A percentile compares a stretch with the other conserved stretches of the same genome.
phyloP scores from a whole-genome alignment of 441 rosid genomes.

The Eruca vesicaria region DNA sequence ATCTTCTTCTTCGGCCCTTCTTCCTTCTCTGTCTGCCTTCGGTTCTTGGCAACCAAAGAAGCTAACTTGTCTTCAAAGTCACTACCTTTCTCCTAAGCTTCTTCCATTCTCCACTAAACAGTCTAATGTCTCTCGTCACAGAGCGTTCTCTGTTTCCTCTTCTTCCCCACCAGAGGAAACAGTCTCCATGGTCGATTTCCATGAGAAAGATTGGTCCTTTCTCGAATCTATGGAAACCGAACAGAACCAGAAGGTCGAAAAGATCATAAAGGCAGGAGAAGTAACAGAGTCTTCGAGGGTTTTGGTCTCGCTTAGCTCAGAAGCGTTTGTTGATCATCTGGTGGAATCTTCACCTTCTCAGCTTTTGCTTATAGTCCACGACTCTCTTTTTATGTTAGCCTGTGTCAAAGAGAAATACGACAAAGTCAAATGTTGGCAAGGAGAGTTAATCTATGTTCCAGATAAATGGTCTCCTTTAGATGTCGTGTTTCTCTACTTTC shows the following conservation, averaged over 20 bases:
- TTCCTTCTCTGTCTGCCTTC: constrained; percentile 32
- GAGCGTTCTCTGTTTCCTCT: constrained; percentile 23
- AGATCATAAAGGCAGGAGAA: constrained; percentile 64
- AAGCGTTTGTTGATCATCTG: constrained; percentile 67
- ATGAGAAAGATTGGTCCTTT: constrained; percentile 93
- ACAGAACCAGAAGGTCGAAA: constrained; percentile 43
- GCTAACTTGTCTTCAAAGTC: constrained; percentile 22
- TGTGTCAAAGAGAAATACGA: constrained; percentile 77
- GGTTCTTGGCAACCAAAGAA: constrained; percentile 21
- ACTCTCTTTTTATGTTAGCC: constrained; percentile 75
- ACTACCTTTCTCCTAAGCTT: too few relatives aligned
- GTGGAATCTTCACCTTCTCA: constrained; percentile 53
- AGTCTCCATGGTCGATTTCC: constrained; percentile 46
- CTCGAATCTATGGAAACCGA: constrained; percentile 60
- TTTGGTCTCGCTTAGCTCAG: constrained; percentile 72
- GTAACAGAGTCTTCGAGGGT: constrained; percentile 60
- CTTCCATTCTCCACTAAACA: constrained; percentile 13
- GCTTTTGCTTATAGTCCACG: constrained; percentile 73
- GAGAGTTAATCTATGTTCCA: constrained; percentile 74
- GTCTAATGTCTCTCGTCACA: constrained; percentile 23
- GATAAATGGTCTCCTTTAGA: constrained; percentile 85
- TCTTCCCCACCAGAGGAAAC: constrained; percentile 48
- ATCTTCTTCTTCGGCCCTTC: constrained; percentile 39
- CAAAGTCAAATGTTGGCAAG: constrained; percentile 91
- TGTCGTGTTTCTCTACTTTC: constrained; percentile 73